phyloP scores from a whole-genome alignment of 1,139 yeast genomes.

The Saccharomyces hybrid region DNA sequence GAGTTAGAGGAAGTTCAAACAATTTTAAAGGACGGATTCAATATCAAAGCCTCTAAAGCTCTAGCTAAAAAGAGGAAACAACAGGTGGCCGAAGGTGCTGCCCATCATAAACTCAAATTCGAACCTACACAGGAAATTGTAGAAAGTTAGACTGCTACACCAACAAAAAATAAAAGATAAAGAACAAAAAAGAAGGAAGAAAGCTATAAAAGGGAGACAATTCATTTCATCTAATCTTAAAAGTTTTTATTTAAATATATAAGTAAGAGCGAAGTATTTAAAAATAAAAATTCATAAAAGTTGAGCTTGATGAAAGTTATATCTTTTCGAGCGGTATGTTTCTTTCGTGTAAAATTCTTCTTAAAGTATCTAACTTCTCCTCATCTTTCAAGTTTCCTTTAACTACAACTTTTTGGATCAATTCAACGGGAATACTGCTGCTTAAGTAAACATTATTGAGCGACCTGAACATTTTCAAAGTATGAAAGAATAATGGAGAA shows the following conservation, averaged over 20 bases:
- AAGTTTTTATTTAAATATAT: background rate
- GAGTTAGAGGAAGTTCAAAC: conserved; percentile 87
- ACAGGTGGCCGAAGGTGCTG: conserved; percentile 16
- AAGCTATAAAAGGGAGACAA: background rate
- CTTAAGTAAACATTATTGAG: conserved; percentile 71
- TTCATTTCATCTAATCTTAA: background rate
- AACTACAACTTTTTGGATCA: conserved; percentile 38
- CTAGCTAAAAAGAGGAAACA: conserved; percentile 39
- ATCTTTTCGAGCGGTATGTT: conserved; percentile 4
- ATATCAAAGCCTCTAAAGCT: conserved; percentile 61
- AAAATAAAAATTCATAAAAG: background rate
- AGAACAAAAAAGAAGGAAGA: background rate
- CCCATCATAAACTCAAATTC: conserved; percentile 10
- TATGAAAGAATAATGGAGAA: conserved; percentile 36
- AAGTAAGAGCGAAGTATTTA: background rate
- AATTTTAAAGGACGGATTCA: conserved; percentile 74
- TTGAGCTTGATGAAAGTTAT: background rate
- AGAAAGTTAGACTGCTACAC: conserved; percentile 8
- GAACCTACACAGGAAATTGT: conserved; percentile 24
- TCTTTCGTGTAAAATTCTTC: conserved; percentile 5
- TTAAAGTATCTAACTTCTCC: background rate
- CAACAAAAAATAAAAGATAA: background rate
- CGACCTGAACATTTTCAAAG: conserved; percentile 50
- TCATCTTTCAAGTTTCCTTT: conserved; percentile 8
- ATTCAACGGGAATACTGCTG: conserved; percentile 47